Percentiles rank a stretch among this genome's conserved stretches.
phyloP scores from a whole-genome alignment of 306 rosid genomes.

The Prunus campanulata region DNA sequence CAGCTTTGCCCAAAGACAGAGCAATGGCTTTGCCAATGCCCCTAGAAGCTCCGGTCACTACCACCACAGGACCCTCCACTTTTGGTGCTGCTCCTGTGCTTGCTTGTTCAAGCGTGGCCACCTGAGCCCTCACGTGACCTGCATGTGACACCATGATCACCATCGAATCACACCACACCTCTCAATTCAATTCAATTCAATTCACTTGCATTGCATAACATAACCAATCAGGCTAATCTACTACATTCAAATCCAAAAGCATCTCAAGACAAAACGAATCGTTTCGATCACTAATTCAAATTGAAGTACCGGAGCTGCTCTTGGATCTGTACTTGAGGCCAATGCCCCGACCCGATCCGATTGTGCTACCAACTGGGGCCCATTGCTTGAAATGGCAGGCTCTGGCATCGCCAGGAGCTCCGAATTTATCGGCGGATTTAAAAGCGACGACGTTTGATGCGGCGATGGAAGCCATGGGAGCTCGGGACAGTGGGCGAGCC shows the following conservation, averaged over 20 bases:
- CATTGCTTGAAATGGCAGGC: conserved; percentile 44
- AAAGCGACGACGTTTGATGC: conserved; percentile 56
- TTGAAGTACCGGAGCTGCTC: conserved; percentile 41
- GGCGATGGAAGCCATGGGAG: conserved; percentile 64
- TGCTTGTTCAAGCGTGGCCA: conserved; percentile 62
- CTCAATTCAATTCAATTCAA: background rate
- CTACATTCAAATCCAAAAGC: background rate
- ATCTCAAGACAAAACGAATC: background rate
- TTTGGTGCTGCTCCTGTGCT: conserved; percentile 41
- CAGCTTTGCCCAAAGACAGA: conserved; percentile 76
- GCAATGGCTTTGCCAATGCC: conserved; percentile 91
- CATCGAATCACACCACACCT: background rate
- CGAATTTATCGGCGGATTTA: conserved; percentile 33
- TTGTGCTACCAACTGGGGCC: conserved; percentile 32
- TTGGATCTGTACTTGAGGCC: conserved; percentile 48
- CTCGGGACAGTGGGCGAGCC: conserved; percentile 29
- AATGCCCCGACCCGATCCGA: conserved; percentile 22
- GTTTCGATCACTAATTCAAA: background rate
- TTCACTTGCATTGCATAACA: background rate
- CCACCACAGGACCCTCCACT: conserved; percentile 80
- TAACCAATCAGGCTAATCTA: background rate
- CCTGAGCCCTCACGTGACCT: conserved; percentile 78
- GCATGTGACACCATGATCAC: conserved; percentile 12
- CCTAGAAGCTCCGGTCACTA: conserved; percentile 95
- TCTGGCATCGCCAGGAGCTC: conserved; percentile 27